Conservation (phyloP, 345 rosid genomes). For the Carallia pectinifolia region DNA sequence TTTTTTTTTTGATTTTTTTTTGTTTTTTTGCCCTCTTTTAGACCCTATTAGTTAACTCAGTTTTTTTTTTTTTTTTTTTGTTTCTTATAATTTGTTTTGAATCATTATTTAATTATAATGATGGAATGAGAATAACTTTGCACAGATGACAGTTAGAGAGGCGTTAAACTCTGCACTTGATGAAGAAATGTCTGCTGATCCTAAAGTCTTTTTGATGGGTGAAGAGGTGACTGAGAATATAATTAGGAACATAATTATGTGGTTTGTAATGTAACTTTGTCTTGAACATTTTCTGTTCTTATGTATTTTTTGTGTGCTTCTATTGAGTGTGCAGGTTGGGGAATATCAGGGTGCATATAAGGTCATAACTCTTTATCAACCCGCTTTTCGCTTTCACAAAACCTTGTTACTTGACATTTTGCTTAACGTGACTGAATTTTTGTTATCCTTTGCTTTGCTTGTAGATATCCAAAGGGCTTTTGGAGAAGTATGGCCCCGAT, state of each 20-base stretch:
- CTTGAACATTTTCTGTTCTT: slow-evolving; percentile 11
- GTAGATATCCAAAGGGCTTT: slow-evolving; percentile 73
- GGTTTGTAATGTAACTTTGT: not conserved
- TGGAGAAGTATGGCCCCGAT: slow-evolving; percentile 91
- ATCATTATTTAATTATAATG: not conserved
- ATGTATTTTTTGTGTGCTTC: slow-evolving; percentile 1
- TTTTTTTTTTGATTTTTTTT: too few relatives aligned
- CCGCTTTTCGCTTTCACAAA: not conserved
- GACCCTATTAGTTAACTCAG: too few relatives aligned
- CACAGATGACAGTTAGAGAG: slow-evolving; percentile 76
- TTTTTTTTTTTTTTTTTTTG: too few relatives aligned
- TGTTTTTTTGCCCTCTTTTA: not conserved
- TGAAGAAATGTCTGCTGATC: slow-evolving; percentile 96
- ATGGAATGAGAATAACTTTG: not conserved
- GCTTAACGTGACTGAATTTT: not conserved
- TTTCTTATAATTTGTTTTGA: too few relatives aligned
- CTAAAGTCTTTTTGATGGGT: slow-evolving; percentile 87
- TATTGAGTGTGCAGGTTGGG: slow-evolving; percentile 64
- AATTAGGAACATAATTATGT: not conserved
- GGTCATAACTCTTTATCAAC: slow-evolving; percentile 41
- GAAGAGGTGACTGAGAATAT: slow-evolving; percentile 61
- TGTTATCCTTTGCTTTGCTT: slow-evolving; percentile 10
- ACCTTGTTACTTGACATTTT: not conserved
- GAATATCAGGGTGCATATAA: slow-evolving; percentile 99
- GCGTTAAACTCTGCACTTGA: slow-evolving; percentile 86